phyloP scores from a whole-genome alignment of 768 basidiomycete genomes.

The Tylopilus plumbeoviolaceoides region DNA sequence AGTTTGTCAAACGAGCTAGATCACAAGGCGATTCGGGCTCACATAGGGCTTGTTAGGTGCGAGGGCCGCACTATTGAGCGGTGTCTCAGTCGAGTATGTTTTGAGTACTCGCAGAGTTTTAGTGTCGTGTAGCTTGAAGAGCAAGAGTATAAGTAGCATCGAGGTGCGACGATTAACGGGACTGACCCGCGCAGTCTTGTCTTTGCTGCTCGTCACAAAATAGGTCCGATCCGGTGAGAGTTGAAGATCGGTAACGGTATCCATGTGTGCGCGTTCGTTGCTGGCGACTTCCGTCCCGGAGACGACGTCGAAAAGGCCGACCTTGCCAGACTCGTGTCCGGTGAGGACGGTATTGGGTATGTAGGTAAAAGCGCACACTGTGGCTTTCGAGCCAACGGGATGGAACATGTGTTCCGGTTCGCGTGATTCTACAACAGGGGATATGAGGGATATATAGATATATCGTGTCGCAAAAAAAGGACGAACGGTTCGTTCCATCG shows the following conservation, averaged over 20 bases:
- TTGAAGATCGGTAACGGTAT: constrained; percentile 89
- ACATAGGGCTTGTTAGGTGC: constrained; percentile 84
- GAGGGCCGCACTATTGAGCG: constrained; percentile 89
- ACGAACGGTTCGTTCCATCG: constrained; percentile 77
- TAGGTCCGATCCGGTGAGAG: constrained; percentile 87
- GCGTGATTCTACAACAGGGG: constrained; percentile 52
- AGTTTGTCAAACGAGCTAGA: neutral
- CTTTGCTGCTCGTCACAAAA: constrained; percentile 95
- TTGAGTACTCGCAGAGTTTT: constrained; percentile 89
- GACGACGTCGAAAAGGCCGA: constrained; percentile 86
- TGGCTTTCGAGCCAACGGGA: constrained; percentile 93
- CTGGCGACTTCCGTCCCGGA: constrained; percentile 77
- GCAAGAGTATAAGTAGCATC: neutral
- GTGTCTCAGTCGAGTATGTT: constrained; percentile 89
- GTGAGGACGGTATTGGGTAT: constrained; percentile 78
- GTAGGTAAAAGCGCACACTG: constrained; percentile 88
- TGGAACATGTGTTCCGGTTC: constrained; percentile 79
- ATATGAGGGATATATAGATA: neutral
- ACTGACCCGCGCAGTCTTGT: constrained; percentile 88
- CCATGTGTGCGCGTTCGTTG: constrained; percentile 87
- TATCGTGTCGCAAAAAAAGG: neutral
- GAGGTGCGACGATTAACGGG: neutral
- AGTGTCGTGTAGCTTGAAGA: constrained; percentile 75
- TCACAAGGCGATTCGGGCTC: constrained; percentile 17
- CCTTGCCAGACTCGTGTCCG: constrained; percentile 95